Evolutionary conservation across 805 yeast genomes (phyloP).

Genomic region (Candida alai): DNA sequence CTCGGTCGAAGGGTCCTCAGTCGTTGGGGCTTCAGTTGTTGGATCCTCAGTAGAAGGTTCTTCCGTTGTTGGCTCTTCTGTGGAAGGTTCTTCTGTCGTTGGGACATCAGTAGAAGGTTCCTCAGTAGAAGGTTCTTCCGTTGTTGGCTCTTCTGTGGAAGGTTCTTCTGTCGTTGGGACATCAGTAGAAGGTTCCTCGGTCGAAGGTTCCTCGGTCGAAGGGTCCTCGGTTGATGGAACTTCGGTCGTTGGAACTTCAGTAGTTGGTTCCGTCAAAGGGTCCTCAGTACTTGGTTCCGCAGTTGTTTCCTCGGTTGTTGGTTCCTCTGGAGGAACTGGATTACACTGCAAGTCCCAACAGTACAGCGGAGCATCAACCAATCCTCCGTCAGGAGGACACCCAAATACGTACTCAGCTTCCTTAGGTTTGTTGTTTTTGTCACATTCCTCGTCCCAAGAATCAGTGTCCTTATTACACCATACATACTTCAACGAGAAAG

Average conservation of each 20-base stretch:
- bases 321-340: constrained; percentile 1
- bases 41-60: background rate
- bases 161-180: constrained; percentile 1
- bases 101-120: background rate
- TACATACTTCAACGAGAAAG: constrained; percentile 2
- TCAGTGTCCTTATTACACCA: constrained; percentile 1
- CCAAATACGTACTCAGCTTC: constrained; percentile 2
- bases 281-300: background rate
- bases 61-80: background rate
- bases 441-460: constrained; percentile 5
- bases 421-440: background rate
- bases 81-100: constrained; percentile 1
- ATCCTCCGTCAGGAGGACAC: background rate
- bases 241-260: background rate
- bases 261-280: background rate
- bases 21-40: background rate
- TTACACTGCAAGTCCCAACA: constrained; percentile 3
- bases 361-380: constrained; percentile 2
- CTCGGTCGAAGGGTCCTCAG: background rate
- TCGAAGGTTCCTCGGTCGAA: constrained; percentile 4
- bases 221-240: constrained; percentile 1
- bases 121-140: background rate
- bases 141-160: constrained; percentile 2
- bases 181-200: constrained; percentile 2
- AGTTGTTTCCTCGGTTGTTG: background rate